These are phyloP conservation scores for Parmales sp. DNA, from an alignment of 108 stramenopile species.

Conservation along the genomic window DNA sequence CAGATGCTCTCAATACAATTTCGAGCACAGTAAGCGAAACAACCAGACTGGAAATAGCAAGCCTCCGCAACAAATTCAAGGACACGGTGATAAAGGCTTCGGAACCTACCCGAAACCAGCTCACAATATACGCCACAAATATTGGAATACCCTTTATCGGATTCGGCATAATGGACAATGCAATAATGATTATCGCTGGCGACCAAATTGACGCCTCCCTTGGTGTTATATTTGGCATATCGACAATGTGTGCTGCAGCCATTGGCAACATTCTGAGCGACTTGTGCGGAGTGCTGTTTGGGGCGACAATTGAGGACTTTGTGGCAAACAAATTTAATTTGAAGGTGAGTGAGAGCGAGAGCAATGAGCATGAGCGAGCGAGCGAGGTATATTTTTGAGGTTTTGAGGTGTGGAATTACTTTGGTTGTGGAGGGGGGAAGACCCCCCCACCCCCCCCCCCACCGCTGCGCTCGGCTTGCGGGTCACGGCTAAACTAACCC, in stretches of 20 bases:
- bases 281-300: constrained; percentile 69
- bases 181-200: constrained; percentile 84
- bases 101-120: too few species aligned
- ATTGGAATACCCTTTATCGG: constrained; percentile 79
- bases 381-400: constrained; percentile 24
- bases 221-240: constrained; percentile 80
- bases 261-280: constrained; percentile 77
- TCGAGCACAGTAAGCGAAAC: too few species aligned
- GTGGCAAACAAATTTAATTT: constrained; percentile 25
- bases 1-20: too few species aligned
- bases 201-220: constrained; percentile 83
- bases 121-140: too few species aligned
- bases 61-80: too few species aligned
- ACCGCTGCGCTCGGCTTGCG: constrained; percentile 48
- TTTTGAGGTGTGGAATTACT: too few species aligned
- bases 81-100: too few species aligned
- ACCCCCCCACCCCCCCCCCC: too few species aligned
- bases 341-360: constrained; percentile 13
- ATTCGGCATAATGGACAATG: constrained; percentile 94
- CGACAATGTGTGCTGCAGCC: constrained; percentile 92
- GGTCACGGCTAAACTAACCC: too few species aligned
- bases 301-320: constrained; percentile 77
- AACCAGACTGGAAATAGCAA: too few species aligned
- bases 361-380: constrained; percentile 19
- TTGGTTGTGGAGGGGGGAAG: too few species aligned